Base-by-base conservation (phyloP, 108 stramenopile species). In the Mayamaea pseudoterrestris region DNA sequence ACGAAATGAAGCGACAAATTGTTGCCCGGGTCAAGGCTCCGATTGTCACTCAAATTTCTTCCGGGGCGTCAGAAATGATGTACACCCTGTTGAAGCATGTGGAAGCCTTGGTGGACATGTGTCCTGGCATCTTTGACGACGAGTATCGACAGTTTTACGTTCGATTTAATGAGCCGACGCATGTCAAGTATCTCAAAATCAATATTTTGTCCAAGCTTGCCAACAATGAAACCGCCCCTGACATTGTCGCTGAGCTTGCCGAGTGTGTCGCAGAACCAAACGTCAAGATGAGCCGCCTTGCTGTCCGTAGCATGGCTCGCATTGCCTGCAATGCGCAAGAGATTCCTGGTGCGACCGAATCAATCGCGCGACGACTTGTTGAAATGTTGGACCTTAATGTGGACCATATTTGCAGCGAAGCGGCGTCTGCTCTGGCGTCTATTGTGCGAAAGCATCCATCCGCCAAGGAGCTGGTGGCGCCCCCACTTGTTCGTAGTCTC, bases 71-170 rank as follows among this genome's bases (percentile, higher is more conserved):
- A n/a, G 99, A 99, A 65, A 53, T 77, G 30, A 67, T 81, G 29
- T 95, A 83, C 61, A 75, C 78, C 26, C 60, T 97, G 0, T 67
- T 99, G 21, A 89, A 92, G 60, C 95, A 99, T 66, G 83, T 94
- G 11, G 90, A 96, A 41, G 32, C 71, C 31, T 67, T 99, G 73
- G 73, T 94, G 30, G 73, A 88, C 26, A 68, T 89, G 34, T 84
- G 91, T 51, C 94, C 94, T 5, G 94, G 93, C 43, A 65, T 94
- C 18, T 99, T 98, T 61, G 93, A 95, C 48, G 84, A 83, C 56
- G 98, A 99, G 47, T 98, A 91, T 56, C 82, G 97, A 27, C 93
- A 93, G 46, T 97, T 99, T 53, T 99, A 95, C 53, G 74, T 93
- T 13, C 73, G 87, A 35, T 95, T 94, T 64, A 83, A 80, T 54